phyloP scores from a whole-genome alignment of 2,329 filamentous ascomycete genomes.

The Calonectria hawksworthii region DNA sequence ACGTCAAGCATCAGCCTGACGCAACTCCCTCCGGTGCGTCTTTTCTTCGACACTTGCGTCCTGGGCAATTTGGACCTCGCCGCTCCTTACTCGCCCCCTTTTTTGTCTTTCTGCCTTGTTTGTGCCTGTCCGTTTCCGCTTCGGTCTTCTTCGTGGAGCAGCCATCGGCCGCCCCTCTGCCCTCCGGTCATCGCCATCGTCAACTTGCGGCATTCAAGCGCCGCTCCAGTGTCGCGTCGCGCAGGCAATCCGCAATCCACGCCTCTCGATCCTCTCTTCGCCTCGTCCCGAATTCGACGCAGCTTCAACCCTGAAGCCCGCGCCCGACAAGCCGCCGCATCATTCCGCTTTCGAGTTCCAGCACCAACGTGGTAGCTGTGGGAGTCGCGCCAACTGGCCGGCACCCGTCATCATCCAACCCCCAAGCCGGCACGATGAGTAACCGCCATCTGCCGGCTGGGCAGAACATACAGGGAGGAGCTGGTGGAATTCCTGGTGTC shows the following conservation, averaged over 20 bases:
- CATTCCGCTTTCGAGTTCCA: constrained; percentile 33
- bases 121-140: constrained; percentile 12
- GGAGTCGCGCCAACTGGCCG: constrained; percentile 53
- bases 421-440: constrained; percentile 84
- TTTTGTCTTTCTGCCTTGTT: constrained; percentile 9
- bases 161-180: constrained; percentile 31
- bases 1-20: constrained; percentile 43
- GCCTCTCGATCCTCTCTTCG: neutral
- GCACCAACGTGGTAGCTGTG: constrained; percentile 39
- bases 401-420: constrained; percentile 50
- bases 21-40: constrained; percentile 39
- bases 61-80: constrained; percentile 13
- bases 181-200: constrained; percentile 33
- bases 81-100: constrained; percentile 20
- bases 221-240: constrained; percentile 42
- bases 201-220: constrained; percentile 34
- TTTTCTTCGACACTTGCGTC: constrained; percentile 28
- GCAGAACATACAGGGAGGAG: constrained; percentile 70
- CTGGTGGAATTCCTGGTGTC: constrained; percentile 50
- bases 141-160: constrained; percentile 7
- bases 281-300: constrained; percentile 26
- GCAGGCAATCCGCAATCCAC: constrained; percentile 26
- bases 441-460: constrained; percentile 83
- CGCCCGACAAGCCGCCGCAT: constrained; percentile 21
- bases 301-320: constrained; percentile 41